phyloP scores from a whole-genome alignment of 495 filamentous ascomycete species.

The Glarea lozoyensis region DNA sequence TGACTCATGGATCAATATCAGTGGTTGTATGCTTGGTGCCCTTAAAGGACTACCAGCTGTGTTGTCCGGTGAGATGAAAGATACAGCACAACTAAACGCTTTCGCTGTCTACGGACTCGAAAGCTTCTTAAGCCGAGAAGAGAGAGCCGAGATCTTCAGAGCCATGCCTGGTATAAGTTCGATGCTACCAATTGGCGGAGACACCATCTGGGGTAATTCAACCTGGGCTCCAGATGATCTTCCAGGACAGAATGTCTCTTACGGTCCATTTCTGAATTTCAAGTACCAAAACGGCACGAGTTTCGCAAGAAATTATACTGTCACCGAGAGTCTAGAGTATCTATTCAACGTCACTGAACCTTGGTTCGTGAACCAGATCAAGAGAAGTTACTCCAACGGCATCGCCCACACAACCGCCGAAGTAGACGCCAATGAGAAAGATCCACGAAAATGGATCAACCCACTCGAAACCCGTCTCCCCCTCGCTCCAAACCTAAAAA shows the following conservation, averaged over 20 bases:
- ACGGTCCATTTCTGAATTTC: slow-evolving; percentile 82
- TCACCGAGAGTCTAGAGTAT: slow-evolving; percentile 66
- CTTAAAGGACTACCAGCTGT: slow-evolving; percentile 87
- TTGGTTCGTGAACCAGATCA: slow-evolving; percentile 73
- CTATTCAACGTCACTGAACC: slow-evolving; percentile 66
- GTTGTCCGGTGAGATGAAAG: slow-evolving; percentile 93
- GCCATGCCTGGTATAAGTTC: slow-evolving; percentile 94
- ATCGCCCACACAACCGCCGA: slow-evolving; percentile 73
- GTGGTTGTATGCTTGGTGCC: slow-evolving; percentile 94
- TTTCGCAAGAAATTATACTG: slow-evolving; percentile 65
- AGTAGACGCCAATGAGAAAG: slow-evolving; percentile 78
- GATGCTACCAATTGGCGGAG: slow-evolving; percentile 94
- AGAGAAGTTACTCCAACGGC: slow-evolving; percentile 74
- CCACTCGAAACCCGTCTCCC: slow-evolving; percentile 87
- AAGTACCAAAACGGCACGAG: slow-evolving; percentile 49
- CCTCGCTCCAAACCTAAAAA: slow-evolving; percentile 81
- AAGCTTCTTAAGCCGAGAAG: slow-evolving; percentile 83
- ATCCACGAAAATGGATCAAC: slow-evolving; percentile 86
- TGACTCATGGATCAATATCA: slow-evolving; percentile 96
- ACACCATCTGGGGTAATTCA: slow-evolving; percentile 86
- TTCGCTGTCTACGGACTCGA: slow-evolving; percentile 96
- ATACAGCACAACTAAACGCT: slow-evolving; percentile 94
- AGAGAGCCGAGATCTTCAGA: slow-evolving; percentile 88
- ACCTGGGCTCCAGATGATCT: slow-evolving; percentile 86
- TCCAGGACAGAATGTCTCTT: slow-evolving; percentile 60